Conservation (phyloP, 2,329 filamentous ascomycete species). For the Monosporascus sp. region DNA sequence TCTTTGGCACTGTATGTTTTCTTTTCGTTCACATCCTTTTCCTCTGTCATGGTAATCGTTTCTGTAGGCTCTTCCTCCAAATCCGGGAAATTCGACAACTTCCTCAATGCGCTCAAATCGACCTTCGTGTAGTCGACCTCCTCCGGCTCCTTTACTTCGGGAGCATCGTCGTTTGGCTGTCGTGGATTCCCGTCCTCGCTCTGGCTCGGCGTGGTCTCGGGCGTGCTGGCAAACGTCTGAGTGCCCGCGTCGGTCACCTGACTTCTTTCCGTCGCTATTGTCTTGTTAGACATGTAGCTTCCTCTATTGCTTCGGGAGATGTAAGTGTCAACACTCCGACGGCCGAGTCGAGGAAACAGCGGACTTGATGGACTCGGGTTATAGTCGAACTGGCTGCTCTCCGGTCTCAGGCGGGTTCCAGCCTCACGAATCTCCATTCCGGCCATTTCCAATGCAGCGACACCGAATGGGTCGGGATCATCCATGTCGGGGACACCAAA, state of each 20-base stretch:
- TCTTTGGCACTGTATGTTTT: conserved; percentile 1
- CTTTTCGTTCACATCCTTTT: conserved; percentile 2
- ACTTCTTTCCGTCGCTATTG: conserved; percentile 52
- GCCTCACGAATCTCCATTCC: conserved; percentile 87
- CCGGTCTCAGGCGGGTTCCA: conserved; percentile 67
- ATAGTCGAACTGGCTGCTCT: conserved; percentile 78
- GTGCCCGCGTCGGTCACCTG: conserved; percentile 66
- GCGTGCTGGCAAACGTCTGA: conserved; percentile 52
- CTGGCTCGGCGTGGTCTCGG: conserved; percentile 50
- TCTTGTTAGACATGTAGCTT: conserved; percentile 70
- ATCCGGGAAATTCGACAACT: conserved; percentile 36
- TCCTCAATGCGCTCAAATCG: conserved; percentile 44
- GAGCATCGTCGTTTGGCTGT: conserved; percentile 35
- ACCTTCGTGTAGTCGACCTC: conserved; percentile 58
- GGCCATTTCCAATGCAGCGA: conserved; percentile 83
- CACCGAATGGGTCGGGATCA: conserved; percentile 88
- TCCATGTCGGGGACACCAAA: conserved; percentile 77
- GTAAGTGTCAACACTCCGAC: conserved; percentile 65
- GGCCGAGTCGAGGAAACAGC: conserved; percentile 49
- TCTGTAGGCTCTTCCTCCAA: conserved; percentile 24
- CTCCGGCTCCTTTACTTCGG: conserved; percentile 34
- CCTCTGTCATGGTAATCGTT: conserved; percentile 9
- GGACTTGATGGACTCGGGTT: conserved; percentile 72
- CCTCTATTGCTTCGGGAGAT: conserved; percentile 57
- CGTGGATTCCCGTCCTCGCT: conserved; percentile 46